Base-by-base conservation (phyloP, 1,139 yeast genomes). In the Yamadazyma membranifaciens region DNA sequence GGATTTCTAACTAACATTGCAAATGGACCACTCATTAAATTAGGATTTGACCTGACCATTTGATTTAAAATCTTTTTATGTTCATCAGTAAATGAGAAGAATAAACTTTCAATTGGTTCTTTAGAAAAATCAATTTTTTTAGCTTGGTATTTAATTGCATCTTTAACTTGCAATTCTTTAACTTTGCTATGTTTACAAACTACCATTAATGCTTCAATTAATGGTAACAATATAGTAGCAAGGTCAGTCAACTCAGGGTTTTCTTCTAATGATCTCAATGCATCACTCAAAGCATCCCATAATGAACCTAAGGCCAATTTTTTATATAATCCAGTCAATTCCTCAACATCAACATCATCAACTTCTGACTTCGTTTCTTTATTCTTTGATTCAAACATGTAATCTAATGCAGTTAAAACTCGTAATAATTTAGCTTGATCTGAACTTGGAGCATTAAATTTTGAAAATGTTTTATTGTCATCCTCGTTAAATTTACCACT, bases 21-120 rank as follows among this genome's bases (percentile, higher is more conserved):
- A 60, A 94, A 89, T 9, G 98, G 96, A 0, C 99, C 99, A 61
- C 92, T 86, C 96, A 92, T 88, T 50, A 94, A 73, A 53, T 89
- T 87, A 1, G 98, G 95, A 63, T 89, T 91, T 29, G 84, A 75
- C 49, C 97, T 75, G 14, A 94, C 92, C 94, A 94, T 87, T 57
- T 85, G 92, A 57, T 94, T 94, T 56, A 94, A 70, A 37, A 89
- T 80, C 68, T 86, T 87, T 56, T 88, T 85, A 58, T 92, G 97
- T 49, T 87, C 85, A 50, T 88, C 95, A 0, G 98, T 91, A 55
- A 92, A 91, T 2, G 89, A 76, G 57, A 86, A 87, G 65, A 92
- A 88, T 43, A 89, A 63, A 35, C 81, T 78, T 53, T 87, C 96
- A 48, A 87, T 78, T 3, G 92, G 88, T 50, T 86, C 91, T 39